Percentiles rank a stretch among this genome's conserved stretches.
Conservation (phyloP, 2,329 filamentous ascomycete species). For the Rhytidhysteron rufulum region DNA sequence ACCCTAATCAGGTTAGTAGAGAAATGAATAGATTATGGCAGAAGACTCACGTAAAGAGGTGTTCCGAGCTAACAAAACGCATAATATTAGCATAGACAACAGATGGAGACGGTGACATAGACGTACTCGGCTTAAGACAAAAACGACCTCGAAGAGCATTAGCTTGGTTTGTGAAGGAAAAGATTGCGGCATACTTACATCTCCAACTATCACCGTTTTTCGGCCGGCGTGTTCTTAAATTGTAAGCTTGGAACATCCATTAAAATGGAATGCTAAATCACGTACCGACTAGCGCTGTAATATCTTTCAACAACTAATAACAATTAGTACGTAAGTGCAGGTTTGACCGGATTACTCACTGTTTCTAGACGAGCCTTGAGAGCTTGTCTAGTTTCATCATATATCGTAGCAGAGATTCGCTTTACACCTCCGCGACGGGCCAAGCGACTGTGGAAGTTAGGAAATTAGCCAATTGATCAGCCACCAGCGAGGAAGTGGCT, state of each 20-base stretch:
- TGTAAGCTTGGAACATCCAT: constrained; percentile 1
- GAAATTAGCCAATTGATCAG: constrained; percentile 8
- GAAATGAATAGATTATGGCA: neutral
- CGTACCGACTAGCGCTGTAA: constrained; percentile 19
- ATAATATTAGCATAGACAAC: neutral
- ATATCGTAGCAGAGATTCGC: constrained; percentile 62
- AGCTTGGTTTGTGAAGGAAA: neutral
- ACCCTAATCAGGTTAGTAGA: neutral
- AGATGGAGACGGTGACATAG: constrained; percentile 14
- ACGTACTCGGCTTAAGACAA: constrained; percentile 80
- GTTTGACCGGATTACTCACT: constrained; percentile 10
- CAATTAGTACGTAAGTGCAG: neutral
- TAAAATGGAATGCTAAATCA: neutral
- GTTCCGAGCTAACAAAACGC: neutral
- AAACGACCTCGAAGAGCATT: constrained; percentile 44
- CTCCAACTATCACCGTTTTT: constrained; percentile 25
- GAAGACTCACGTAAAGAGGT: neutral
- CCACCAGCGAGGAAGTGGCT: neutral
- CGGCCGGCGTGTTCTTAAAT: constrained; percentile 22
- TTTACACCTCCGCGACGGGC: constrained; percentile 76
- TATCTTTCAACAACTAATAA: constrained; percentile 20
- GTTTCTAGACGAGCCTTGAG: constrained; percentile 48
- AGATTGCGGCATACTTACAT: constrained; percentile 12
- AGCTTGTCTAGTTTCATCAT: constrained; percentile 55
- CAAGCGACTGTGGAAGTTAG: constrained; percentile 49